These are phyloP conservation scores for Amanita molliuscula DNA, from an alignment of 768 basidiomycete species.

Conservation along the genomic window DNA sequence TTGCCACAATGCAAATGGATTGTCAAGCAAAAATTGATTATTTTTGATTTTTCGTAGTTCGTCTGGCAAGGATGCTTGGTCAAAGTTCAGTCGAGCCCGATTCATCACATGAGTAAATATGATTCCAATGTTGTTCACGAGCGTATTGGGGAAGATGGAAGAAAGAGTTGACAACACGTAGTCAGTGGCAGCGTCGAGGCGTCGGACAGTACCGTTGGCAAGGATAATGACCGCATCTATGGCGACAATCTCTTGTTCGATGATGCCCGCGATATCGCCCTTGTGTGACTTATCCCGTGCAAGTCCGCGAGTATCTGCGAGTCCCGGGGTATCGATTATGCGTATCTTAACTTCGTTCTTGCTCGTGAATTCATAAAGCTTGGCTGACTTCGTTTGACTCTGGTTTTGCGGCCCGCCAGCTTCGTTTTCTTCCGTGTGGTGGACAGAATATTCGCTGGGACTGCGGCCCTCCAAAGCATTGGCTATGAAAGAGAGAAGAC, in stretches of 20 bases:
- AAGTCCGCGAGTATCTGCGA: conserved; percentile 18
- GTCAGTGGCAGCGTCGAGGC: conserved; percentile 14
- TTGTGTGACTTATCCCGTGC: conserved; percentile 15
- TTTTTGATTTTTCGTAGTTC: conserved; percentile 1
- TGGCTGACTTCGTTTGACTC: conserved; percentile 10
- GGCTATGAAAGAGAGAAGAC: conserved; percentile 9
- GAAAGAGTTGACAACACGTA: conserved; percentile 15
- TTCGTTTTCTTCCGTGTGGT: conserved; percentile 6
- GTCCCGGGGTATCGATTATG: conserved; percentile 19
- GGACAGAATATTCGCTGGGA: conserved; percentile 1
- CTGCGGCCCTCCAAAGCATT: conserved; percentile 9
- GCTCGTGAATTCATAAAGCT: conserved; percentile 7
- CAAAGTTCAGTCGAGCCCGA: conserved; percentile 14
- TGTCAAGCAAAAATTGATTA: conserved; percentile 6
- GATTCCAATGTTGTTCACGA: conserved; percentile 17
- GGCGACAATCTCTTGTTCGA: conserved; percentile 10
- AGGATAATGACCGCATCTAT: conserved; percentile 18
- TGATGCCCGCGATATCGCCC: conserved; percentile 14
- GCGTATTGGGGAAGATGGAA: conserved; percentile 15
- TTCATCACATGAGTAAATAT: conserved; percentile 15
- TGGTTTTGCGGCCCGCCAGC: conserved; percentile 5
- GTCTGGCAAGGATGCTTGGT: conserved; percentile 9
- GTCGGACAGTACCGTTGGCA: conserved; percentile 16
- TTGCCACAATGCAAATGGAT: conserved; percentile 8
- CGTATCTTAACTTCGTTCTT: conserved; percentile 9